Conservation (phyloP, 2,329 filamentous ascomycete species). For the Herpotrichia juniperi region DNA sequence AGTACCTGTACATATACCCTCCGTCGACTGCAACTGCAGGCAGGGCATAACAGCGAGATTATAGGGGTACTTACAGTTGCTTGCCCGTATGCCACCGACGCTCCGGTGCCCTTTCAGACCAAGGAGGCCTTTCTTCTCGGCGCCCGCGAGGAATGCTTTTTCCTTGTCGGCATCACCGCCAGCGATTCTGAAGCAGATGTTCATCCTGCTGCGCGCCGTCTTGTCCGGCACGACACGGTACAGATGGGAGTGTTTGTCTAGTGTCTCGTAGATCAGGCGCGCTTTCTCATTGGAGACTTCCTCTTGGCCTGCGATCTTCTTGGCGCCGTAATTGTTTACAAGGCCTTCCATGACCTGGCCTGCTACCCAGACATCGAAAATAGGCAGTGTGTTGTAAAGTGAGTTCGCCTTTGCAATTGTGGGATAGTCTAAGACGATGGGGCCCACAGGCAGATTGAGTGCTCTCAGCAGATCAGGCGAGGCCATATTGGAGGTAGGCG, state of each 20-base stretch:
- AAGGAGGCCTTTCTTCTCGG: slow-evolving; percentile 70
- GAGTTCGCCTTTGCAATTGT: slow-evolving; percentile 91
- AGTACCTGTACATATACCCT: slow-evolving; percentile 19
- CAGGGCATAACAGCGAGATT: slow-evolving; percentile 1
- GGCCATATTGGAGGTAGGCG: slow-evolving; percentile 64
- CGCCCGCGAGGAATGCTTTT: slow-evolving; percentile 78
- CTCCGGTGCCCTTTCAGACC: slow-evolving; percentile 89
- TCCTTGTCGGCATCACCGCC: slow-evolving; percentile 72
- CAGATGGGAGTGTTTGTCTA: slow-evolving; percentile 75
- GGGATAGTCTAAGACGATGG: slow-evolving; percentile 81
- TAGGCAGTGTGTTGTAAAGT: slow-evolving; percentile 93
- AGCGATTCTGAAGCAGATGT: slow-evolving; percentile 86
- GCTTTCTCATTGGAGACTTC: slow-evolving; percentile 77
- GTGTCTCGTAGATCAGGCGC: slow-evolving; percentile 72
- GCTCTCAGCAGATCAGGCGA: slow-evolving; percentile 72
- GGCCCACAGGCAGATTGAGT: slow-evolving; percentile 77
- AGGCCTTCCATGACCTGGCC: slow-evolving; percentile 86
- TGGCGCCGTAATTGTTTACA: slow-evolving; percentile 65
- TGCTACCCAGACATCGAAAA: slow-evolving; percentile 91
- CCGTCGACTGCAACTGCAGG: not conserved
- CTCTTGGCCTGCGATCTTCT: slow-evolving; percentile 79
- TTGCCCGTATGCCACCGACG: slow-evolving; percentile 83
- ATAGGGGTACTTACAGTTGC: slow-evolving; percentile 65
- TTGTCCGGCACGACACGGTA: slow-evolving; percentile 82
- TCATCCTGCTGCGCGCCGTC: slow-evolving; percentile 83